Evolutionary conservation across 1,284 basidiomycete genomes (phyloP).

Genomic region (Trichosporon sp.): DNA sequence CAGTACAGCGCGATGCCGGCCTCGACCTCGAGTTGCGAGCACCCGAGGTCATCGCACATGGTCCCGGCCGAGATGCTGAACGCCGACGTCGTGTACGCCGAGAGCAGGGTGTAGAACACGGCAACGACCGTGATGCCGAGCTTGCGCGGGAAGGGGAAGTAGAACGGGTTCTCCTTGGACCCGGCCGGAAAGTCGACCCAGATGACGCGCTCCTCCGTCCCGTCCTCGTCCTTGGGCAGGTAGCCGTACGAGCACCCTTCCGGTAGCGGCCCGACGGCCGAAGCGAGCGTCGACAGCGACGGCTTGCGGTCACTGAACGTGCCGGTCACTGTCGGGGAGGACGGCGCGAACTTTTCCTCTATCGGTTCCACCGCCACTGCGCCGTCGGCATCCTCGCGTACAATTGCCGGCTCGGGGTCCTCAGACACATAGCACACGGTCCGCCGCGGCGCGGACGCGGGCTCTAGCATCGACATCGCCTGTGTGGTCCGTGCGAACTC

Average conservation of each 20-base stretch:
- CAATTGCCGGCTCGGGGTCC: not conserved
- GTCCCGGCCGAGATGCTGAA: conserved; percentile 59
- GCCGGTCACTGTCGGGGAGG: not conserved
- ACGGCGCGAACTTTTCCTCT: not conserved
- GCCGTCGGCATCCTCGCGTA: not conserved
- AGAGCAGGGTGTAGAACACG: conserved; percentile 57
- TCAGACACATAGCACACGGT: not conserved
- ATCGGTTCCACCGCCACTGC: not conserved
- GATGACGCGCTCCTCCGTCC: conserved; percentile 29
- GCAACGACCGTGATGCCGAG: conserved; percentile 60
- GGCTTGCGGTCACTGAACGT: conserved; percentile 1
- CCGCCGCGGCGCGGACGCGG: not conserved
- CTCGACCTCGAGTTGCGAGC: conserved; percentile 59
- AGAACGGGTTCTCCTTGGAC: conserved; percentile 58
- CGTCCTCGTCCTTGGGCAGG: conserved; percentile 8
- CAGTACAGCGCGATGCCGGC: conserved; percentile 61
- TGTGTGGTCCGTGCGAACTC: not conserved
- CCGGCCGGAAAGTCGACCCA: conserved; percentile 59
- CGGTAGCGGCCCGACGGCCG: not conserved
- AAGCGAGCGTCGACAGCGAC: conserved; percentile 6
- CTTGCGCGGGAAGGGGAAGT: conserved; percentile 56
- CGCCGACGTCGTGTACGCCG: conserved; percentile 56
- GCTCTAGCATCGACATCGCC: not conserved
- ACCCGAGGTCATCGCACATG: conserved; percentile 63
- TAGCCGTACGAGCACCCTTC: conserved; percentile 16